These are phyloP conservation scores for Henningerozyma blattae DNA, from an alignment of 805 yeast species.

Conservation along the genomic window DNA sequence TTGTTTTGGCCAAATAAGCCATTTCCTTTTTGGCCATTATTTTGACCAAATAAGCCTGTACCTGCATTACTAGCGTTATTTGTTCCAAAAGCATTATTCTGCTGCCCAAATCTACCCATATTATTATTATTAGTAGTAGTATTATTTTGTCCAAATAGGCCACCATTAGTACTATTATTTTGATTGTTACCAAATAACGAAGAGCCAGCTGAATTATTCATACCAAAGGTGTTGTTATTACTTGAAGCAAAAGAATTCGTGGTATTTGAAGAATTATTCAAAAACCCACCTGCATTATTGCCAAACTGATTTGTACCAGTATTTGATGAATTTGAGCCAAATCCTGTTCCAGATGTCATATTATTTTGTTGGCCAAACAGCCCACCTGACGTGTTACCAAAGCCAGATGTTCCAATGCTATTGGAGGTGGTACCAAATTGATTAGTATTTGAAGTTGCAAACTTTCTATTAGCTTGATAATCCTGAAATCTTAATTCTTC, in stretches of 20 bases:
- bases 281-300: constrained; percentile 13
- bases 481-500: constrained; percentile 88
- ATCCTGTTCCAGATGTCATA: constrained; percentile 6
- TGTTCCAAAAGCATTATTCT: constrained; percentile 26
- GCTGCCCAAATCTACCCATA: constrained; percentile 2
- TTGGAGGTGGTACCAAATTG: constrained; percentile 3
- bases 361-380: constrained; percentile 13
- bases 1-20: constrained; percentile 21
- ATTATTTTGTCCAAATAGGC: constrained; percentile 21
- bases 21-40: constrained; percentile 15
- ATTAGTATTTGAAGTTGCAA: constrained; percentile 11
- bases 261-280: constrained; percentile 7
- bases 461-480: constrained; percentile 49
- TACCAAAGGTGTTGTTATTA: constrained; percentile 29
- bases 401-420: constrained; percentile 11
- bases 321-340: constrained; percentile 5
- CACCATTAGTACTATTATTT: constrained; percentile 17
- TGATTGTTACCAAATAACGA: constrained; percentile 17
- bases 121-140: constrained; percentile 6
- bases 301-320: constrained; percentile 9
- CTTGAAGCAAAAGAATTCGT: constrained; percentile 16
- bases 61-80: constrained; percentile 22
- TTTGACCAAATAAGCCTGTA: constrained; percentile 27
- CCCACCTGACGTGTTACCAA: constrained; percentile 4
- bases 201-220: constrained; percentile 16